Evolutionary conservation across 345 rosid genomes (phyloP), one percentile per base, ranked within the genome.

Genomic region (Eutrema japonicum): DNA sequence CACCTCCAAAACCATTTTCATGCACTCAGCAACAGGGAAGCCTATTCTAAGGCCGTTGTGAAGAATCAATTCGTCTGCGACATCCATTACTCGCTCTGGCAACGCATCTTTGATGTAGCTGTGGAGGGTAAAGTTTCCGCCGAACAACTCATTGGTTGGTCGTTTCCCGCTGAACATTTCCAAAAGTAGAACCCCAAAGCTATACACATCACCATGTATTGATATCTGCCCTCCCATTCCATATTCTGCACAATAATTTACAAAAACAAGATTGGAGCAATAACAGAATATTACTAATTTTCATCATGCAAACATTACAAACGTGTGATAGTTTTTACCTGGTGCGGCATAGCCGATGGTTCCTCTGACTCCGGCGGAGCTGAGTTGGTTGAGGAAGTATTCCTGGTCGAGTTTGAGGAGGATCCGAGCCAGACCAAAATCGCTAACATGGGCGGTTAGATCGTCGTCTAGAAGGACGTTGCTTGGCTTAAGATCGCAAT

Each of bases 141-240:
- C 51, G 5, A 83, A 80, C 11, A 38, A 40, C 7, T 47, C 62
- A 45, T 72, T 40, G 43, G 77, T 80, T 4, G 85, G 86, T 40
- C 77, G 30, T 66, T 68, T 82, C 2, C 80, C 64, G 1, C 64
- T 76, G 8, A 79, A 64, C 76, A 79, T 76, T 35, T 79, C 84
- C 56, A 75, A 51, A 32, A 78, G 18, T 29, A 71, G 78, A 52
- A 75, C 9, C 8, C 73, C 73, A 54, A 68, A 68, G 38, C 73
- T 81, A 52, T 81, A 75, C 49, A 78, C 73, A 54, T 78, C 78
- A 7, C 78, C 73, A 4, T 38, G 42, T 50, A 57, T 71, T 35
- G 60, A 55, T 33, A 33, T 13, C 41, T 55, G 10, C 41, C 60
- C 60, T 55, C 60, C 60, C 60, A 55, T 32, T 55, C 60, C 60